Evolutionary conservation across 192 early-diverging fungal genomes (phyloP), one percentile per base, ranked within the genome.

Genomic region (Coemansia sp.): DNA sequence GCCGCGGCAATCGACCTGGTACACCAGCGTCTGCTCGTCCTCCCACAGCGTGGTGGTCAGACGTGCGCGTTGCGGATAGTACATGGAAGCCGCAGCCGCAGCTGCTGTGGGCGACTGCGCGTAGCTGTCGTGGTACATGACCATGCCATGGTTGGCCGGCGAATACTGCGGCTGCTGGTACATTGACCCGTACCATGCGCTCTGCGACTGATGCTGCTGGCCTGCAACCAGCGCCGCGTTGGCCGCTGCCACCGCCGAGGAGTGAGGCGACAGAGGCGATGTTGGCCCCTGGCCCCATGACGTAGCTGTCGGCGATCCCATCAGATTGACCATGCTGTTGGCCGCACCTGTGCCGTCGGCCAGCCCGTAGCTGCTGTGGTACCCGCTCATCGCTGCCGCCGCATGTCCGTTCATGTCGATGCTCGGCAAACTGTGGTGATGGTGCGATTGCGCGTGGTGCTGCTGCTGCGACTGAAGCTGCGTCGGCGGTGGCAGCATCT

Each of bases 1-100:
- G 6, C 89, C 88, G 68, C 86, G 84, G 48, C 86, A 88, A 77
- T 92, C 90, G 51, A 92, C 90, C 63, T 92, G 90, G 59, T 87
- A 92, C 56, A 88, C 89, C 44, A 88, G 74, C 2, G 90, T 92
- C 37, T 84, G 81, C 76, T 92, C 90, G 76, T 92, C 90, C 73
- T 92, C 90, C 90, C 90, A 92, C 57, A 92, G 80, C 34, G 89
- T 90, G 11, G 88, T 90, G 12, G 88, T 81, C 54, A 81, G 70
- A 46, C 78, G 78, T 8, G 78, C 78, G 15, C 78, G 68, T 7
- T 63, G 64, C 61, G 62, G 76, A 52, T 73, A 73, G 63, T 91
- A 65, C 81, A 73, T 72, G 70, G 84, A 42, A 68, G 79, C 57
- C 61, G 74, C 55, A 37, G 81, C 71, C 14, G 81, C 71, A 1